Base-by-base conservation (phyloP, 371 early-diverging fungal species). In the Apophysomyces elegans region DNA sequence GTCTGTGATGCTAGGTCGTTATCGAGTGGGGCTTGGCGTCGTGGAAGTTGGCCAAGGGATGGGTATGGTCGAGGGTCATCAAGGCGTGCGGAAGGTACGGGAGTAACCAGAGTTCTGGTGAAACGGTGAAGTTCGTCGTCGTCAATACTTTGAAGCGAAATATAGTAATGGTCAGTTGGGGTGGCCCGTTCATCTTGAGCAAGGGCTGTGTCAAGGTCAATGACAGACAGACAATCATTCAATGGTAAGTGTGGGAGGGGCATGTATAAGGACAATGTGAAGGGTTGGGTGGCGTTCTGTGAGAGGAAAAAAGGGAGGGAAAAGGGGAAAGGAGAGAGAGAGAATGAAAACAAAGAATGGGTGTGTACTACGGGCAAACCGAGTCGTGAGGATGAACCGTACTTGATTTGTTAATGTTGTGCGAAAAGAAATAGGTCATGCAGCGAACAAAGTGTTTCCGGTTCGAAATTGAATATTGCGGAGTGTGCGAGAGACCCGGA, bases 81-180 rank as follows among this genome's bases (percentile, higher is more conserved):
- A 16, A 45, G 11, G 14, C 36, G 45, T 12, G 45, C 57, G 37
- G 57, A 44, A 59, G 71, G 71, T 21, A 58, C 57, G 7, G 71
- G 71, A 16, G 71, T 70, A 32, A 66, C 57, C 11, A 70, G 57
- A 9, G 63, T 61, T 44, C 71, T 66, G 63, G 65, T 65, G 44
- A 70, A 44, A 6, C 63, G 71, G 38, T 60, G 62, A 32, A 70
- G 61, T 66, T 70, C 71, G 16, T 70, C 71, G 44, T 70, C 71
- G 71, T 70, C 71, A 13, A 70, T 58, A 46, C 71, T 70, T 43
- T 59, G 71, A 36, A 70, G 66, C 14, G 66, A 65, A 46, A 70
- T 66, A 26, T 63, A 66, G 32, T 65, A 66, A n/a, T 62, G 39
- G n/a, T 54, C 54, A 9, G 54, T 18, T 50, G 54, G 54, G 21